Base-by-base conservation (phyloP, 1,139 yeast species). In the Nakaseomyces delphensis region DNA sequence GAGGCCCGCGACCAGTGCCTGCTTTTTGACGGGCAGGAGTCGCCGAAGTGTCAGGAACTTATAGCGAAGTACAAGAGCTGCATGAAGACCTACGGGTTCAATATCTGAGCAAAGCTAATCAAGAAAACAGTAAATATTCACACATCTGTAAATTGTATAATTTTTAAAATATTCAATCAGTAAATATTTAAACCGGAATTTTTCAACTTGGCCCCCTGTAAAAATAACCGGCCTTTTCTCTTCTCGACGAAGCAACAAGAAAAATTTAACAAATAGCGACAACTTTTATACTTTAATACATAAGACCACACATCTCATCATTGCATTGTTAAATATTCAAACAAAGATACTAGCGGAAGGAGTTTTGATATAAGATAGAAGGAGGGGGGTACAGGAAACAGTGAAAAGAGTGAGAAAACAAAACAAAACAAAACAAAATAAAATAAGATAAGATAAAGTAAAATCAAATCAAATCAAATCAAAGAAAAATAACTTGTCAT, bases 11-110 rank as follows among this genome's bases (percentile, higher is more conserved):
- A 91, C 59, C 87, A 87, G 57, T 91, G 98, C 62, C 68, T 89
- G 46, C 71, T 91, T 47, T 67, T 76, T 55, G 78, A 85, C 56
- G 96, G 95, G 40, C 82, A 81, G 55, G 96, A 87, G 29, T 71
- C 84, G 43, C 89, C 83, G 30, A 82, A 86, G 57, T 91, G 98
- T 66, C 76, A 80, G 48, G 74, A 74, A 43, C 63, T 85, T 45
- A 81, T 91, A 48, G 64, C 66, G 28, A 70, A 77, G 48, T 91
- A 89, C 71, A 87, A 85, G 65, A 58, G 60, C 31, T 91, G 98
- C 66, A 91, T 91, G 98, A 81, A 80, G 62, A 87, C 95, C 28
- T 89, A 66, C 60, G 97, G 97, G 0, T 91, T 89, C 63, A 74
- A 67, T 28, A 66, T 74, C 14, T 38, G 27, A 20, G n/a, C n/a